A percentile compares a stretch with the other conserved stretches of the same genome.
Conservation (phyloP, 345 rosid species). For the Geranium brycei region DNA sequence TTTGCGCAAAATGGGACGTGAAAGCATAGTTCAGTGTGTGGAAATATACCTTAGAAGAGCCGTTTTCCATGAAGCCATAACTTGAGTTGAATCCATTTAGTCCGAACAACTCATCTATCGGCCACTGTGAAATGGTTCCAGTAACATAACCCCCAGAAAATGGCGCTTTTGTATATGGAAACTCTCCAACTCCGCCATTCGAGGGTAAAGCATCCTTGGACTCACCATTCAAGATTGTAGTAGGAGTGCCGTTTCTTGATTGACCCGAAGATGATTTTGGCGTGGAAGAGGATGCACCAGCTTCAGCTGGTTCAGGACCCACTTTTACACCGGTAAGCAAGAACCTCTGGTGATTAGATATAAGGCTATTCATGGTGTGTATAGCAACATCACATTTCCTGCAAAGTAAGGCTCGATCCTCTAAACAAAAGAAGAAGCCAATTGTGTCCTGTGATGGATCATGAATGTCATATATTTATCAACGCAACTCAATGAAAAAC, state of each 20-base stretch:
- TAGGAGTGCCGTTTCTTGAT: slow-evolving; percentile 20
- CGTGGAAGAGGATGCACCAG: slow-evolving; percentile 39
- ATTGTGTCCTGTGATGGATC: slow-evolving; percentile 51
- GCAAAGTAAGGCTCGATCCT: slow-evolving; percentile 90
- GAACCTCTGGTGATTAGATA: slow-evolving; percentile 81
- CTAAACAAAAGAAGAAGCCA: slow-evolving; percentile 91
- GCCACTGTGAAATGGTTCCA: slow-evolving; percentile 66
- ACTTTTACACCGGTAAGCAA: slow-evolving; percentile 89
- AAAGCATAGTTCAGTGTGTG: background rate
- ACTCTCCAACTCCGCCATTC: slow-evolving; percentile 21
- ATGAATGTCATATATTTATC: slow-evolving; percentile 3
- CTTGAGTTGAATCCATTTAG: slow-evolving; percentile 44
- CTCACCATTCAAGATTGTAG: slow-evolving; percentile 18
- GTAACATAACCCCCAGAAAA: slow-evolving; percentile 52
- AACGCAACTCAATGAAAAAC: background rate
- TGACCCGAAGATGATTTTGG: slow-evolving; percentile 37
- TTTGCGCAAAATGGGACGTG: background rate
- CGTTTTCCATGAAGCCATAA: slow-evolving; percentile 54
- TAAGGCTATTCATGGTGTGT: slow-evolving; percentile 57
- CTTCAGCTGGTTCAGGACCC: slow-evolving; percentile 55
- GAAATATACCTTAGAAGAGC: slow-evolving; percentile 64
- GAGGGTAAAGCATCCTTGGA: slow-evolving; percentile 21
- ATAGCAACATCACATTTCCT: slow-evolving; percentile 87
- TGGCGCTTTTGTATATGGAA: slow-evolving; percentile 24
- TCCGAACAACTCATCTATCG: slow-evolving; percentile 64